A percentile compares a stretch with the other conserved stretches of the same genome.
Evolutionary conservation across 768 basidiomycete species (phyloP).

Genomic region (Suillus fuscotomentosus): DNA sequence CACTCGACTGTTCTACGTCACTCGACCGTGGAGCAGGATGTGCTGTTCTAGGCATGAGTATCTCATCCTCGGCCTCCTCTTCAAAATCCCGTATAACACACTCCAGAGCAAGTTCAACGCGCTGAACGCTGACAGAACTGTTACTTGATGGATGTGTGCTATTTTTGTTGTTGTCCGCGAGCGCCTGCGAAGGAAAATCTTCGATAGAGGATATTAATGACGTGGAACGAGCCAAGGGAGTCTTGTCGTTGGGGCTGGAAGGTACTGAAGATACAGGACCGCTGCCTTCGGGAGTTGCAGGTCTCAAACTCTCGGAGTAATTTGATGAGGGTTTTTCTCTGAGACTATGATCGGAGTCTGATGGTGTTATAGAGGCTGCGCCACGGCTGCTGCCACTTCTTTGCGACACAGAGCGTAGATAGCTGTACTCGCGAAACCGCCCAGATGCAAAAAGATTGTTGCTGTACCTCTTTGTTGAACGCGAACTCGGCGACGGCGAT

Average conservation of each 20-base stretch:
- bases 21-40: constrained; percentile 40
- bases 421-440: constrained; percentile 72
- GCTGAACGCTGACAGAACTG: constrained; percentile 47
- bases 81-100: constrained; percentile 78
- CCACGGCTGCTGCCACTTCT: constrained; percentile 40
- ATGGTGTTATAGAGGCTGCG: constrained; percentile 42
- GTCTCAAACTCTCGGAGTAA: constrained; percentile 47
- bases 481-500: constrained; percentile 35
- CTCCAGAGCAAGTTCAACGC: constrained; percentile 71
- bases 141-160: constrained; percentile 36
- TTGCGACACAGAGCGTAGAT: constrained; percentile 57
- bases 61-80: constrained; percentile 71
- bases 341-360: constrained; percentile 44
- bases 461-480: constrained; percentile 71
- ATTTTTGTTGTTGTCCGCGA: constrained; percentile 11
- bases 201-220: constrained; percentile 38
- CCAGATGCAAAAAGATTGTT: constrained; percentile 86
- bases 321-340: constrained; percentile 42
- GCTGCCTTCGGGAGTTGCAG: constrained; percentile 56
- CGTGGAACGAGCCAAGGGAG: constrained; percentile 40
- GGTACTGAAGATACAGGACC: constrained; percentile 36
- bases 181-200: constrained; percentile 20
- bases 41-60: constrained; percentile 67
- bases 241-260: constrained; percentile 43
- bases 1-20: constrained; percentile 25